Percentiles rank a stretch among this genome's conserved stretches.
phyloP scores from a whole-genome alignment of 345 rosid species.

The Euphorbia tirucalli region DNA sequence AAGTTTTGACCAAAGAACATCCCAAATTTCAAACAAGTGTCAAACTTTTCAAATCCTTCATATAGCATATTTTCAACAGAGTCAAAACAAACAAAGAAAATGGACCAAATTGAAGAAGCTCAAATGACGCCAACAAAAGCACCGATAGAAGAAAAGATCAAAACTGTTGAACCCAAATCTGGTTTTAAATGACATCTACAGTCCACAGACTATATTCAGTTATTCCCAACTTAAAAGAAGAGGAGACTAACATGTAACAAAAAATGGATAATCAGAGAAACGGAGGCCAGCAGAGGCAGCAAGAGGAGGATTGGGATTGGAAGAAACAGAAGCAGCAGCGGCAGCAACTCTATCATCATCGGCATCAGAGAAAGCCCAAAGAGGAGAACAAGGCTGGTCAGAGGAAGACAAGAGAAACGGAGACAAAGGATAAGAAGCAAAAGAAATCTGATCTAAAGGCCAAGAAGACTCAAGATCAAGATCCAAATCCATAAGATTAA shows the following conservation, averaged over 20 bases:
- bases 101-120: constrained; percentile 12
- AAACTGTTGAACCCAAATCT: neutral
- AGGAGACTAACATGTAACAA: constrained; percentile 51
- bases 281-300: constrained; percentile 22
- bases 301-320: neutral
- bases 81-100: neutral
- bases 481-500: constrained; percentile 49
- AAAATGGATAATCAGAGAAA: constrained; percentile 45
- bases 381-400: constrained; percentile 84
- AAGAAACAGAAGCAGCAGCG: constrained; percentile 25
- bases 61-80: neutral
- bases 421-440: constrained; percentile 51
- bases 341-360: constrained; percentile 27
- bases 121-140: neutral
- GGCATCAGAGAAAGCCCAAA: constrained; percentile 79
- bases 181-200: neutral
- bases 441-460: constrained; percentile 75
- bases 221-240: neutral
- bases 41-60: neutral
- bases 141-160: neutral
- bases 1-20: neutral
- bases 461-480: constrained; percentile 62
- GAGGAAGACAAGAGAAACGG: constrained; percentile 51
- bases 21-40: neutral
- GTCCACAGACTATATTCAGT: neutral